Evolutionary conservation across 768 basidiomycete genomes (phyloP), one percentile per base, ranked within the genome.

Genomic region (Sporobolomyces phaffii): DNA sequence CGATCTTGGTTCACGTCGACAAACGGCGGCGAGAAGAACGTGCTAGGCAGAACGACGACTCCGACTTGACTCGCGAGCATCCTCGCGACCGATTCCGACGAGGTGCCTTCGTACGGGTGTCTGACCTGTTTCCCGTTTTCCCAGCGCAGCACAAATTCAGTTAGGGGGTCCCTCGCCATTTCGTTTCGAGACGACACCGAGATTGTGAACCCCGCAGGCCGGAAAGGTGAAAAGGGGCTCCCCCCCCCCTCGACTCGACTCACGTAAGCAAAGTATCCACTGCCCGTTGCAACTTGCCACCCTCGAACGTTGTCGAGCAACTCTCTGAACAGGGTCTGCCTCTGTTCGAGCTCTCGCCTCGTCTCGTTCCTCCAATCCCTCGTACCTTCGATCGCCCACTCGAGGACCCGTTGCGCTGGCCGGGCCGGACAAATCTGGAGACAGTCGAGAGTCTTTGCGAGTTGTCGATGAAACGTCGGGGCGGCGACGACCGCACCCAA

Each of bases 181-280:
- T n/a, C n/a, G n/a, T n/a, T n/a, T n/a, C n/a, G n/a, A n/a, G n/a
- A n/a, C 7, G n/a, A n/a, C 8, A 26, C 17, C 7, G 17, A 5
- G 3, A 1, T 1, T 14, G 13, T 2, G 40, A n/a, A 28, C 26
- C 18, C 17, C 28, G 14, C 17, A 24, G 33, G 34, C 47, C n/a
- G 28, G 8, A 33, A n/a, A 13, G 40, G 24, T 7, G n/a, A 24
- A 34, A 50, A 43, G 10, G 38, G 9, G 9, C 38, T 38, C 10
- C 38, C 10, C 17, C 38, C 38, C 10, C 17, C 10, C 10, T 38
- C 17, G 38, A 38, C 38, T 3, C 17, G 26, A 54, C 79, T 77
- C 51, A 90, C 87, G 73, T 87, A 93, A 7, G 88, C 87, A 71
- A 84, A 92, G 77, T 86, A 91, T 0, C 84, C 90, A 0, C 88